phyloP scores from a whole-genome alignment of 75 land plant species.

The Pinus tabuliformis region DNA sequence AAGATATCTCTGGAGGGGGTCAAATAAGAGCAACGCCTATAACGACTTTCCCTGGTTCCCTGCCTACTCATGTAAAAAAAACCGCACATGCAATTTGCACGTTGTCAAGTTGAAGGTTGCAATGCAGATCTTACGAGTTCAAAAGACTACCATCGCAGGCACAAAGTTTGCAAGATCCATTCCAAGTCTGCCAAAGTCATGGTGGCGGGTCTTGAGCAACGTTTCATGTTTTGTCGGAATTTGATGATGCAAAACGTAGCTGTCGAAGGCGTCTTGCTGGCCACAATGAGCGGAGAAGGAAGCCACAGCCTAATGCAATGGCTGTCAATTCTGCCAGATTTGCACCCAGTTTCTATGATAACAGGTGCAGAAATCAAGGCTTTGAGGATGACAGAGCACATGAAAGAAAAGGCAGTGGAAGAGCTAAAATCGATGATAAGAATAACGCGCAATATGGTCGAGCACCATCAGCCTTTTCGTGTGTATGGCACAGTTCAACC shows the following conservation, averaged over 20 bases:
- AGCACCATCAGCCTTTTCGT: constrained; percentile 59
- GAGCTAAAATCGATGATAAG: constrained; percentile 10
- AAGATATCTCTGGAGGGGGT: constrained; percentile 21
- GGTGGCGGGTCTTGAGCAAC: constrained; percentile 53
- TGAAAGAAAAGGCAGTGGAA: no score
- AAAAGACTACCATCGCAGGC: constrained; percentile 73
- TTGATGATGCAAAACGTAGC: constrained; percentile 86
- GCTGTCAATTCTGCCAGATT: constrained; percentile 18
- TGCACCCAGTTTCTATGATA: constrained; percentile 35
- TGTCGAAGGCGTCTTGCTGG: constrained; percentile 85
- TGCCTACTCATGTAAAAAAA: constrained; percentile 23
- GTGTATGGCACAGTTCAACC: constrained; percentile 53
- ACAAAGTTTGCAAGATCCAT: constrained; percentile 65
- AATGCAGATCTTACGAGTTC: constrained; percentile 54
- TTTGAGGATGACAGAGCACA: no score
- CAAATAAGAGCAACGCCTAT: constrained; percentile 6
- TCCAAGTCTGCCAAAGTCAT: constrained; percentile 62
- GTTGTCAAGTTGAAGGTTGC: constrained; percentile 84
- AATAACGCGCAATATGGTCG: constrained; percentile 69
- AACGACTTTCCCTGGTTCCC: constrained; percentile 3
- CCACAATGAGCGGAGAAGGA: constrained; percentile 84
- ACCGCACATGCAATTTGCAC: constrained; percentile 18
- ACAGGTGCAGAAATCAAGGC: no score
- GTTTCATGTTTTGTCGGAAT: constrained; percentile 70
- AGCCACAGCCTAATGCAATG: constrained; percentile 59